A percentile compares a stretch with the other conserved stretches of the same genome.
These are phyloP conservation scores for Fusarium veterinarium DNA, from an alignment of 2,329 filamentous ascomycete genomes.

Conservation along the genomic window DNA sequence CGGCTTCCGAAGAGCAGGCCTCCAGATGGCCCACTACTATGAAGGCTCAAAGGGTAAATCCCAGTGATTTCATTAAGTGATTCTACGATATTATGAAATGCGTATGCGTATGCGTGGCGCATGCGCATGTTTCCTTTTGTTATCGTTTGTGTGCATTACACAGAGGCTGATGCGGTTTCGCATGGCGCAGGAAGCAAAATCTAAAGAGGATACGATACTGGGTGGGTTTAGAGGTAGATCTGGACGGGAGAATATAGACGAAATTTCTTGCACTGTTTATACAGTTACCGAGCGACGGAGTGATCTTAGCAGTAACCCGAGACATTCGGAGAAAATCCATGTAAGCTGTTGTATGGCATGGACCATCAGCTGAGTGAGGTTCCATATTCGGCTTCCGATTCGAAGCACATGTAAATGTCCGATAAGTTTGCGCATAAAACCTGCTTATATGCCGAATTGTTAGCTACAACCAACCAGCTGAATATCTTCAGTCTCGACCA, in stretches of 20 bases:
- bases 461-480: background rate
- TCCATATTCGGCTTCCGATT: conserved; percentile 24
- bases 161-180: conserved; percentile 42
- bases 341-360: conserved; percentile 17
- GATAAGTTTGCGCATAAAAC: background rate
- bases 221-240: conserved; percentile 35
- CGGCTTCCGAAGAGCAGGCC: conserved; percentile 88
- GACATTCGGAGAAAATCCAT: background rate
- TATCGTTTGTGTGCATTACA: conserved; percentile 25
- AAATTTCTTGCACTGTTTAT: background rate
- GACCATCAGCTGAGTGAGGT: conserved; percentile 22
- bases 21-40: conserved; percentile 98
- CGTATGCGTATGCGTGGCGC: background rate
- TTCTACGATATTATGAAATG: background rate
- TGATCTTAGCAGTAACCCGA: background rate
- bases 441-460: background rate
- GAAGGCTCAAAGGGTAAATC: conserved; percentile 66
- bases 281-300: background rate
- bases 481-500: background rate
- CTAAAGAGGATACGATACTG: conserved; percentile 24
- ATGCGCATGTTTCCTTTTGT: conserved; percentile 12
- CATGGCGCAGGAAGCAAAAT: conserved; percentile 48
- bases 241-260: conserved; percentile 35
- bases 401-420: background rate
- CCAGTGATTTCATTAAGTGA: conserved; percentile 39